Percentiles rank a stretch among this genome's conserved stretches.
phyloP scores from a whole-genome alignment of 2,329 filamentous ascomycete genomes.

The Cephalotrichum gorgonifer region DNA sequence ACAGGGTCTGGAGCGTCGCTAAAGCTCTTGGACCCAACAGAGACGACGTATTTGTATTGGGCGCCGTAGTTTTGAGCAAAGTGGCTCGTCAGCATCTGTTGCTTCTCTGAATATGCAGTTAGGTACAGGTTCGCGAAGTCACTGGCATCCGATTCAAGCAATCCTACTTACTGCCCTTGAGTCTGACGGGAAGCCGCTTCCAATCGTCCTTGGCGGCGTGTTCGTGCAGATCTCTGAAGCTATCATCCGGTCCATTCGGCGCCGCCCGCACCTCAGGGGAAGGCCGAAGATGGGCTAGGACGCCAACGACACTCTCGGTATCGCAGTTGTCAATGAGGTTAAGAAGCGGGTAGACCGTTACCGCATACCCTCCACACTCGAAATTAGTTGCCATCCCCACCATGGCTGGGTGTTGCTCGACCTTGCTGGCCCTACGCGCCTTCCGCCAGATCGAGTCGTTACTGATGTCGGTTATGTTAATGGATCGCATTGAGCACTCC shows the following conservation, averaged over 20 bases:
- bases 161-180: constrained; percentile 20
- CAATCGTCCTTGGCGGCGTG: constrained; percentile 23
- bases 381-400: constrained; percentile 4
- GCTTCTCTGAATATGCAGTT: constrained; percentile 17
- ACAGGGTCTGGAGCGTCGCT: constrained; percentile 35
- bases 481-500: constrained; percentile 14
- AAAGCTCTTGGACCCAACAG: constrained; percentile 39
- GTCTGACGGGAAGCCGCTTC: constrained; percentile 26
- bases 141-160: neutral
- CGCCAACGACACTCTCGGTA: constrained; percentile 29
- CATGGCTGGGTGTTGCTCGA: neutral
- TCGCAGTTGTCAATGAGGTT: constrained; percentile 19
- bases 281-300: constrained; percentile 45
- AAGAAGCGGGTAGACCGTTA: constrained; percentile 26
- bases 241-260: constrained; percentile 46
- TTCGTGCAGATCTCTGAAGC: constrained; percentile 42
- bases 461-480: constrained; percentile 12
- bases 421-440: constrained; percentile 3
- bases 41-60: constrained; percentile 55
- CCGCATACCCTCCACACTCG: constrained; percentile 23
- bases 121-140: constrained; percentile 7
- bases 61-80: constrained; percentile 51
- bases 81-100: constrained; percentile 37
- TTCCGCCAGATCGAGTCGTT: neutral
- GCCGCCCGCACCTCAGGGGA: constrained; percentile 39